A percentile compares a stretch with the other conserved stretches of the same genome.
These are phyloP conservation scores for Heliamphora pulchella DNA, from an alignment of 179 eudicot species.

Conservation along the genomic window DNA sequence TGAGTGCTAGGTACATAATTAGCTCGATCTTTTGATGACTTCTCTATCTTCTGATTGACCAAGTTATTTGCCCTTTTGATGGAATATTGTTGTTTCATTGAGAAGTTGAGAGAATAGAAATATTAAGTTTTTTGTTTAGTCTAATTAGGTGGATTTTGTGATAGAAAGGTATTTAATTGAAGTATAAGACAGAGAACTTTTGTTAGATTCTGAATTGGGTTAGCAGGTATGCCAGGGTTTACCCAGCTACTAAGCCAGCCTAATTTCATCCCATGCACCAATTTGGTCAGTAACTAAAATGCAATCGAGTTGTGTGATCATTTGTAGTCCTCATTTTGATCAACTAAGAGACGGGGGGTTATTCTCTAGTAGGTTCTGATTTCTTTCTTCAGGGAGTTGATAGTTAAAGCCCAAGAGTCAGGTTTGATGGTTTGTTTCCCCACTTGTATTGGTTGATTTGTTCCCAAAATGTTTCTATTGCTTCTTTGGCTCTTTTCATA, in stretches of 20 bases:
- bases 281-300: too few species aligned
- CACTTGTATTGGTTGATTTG: not conserved
- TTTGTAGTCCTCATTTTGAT: not conserved
- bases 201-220: not conserved
- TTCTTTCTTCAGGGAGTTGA: not conserved
- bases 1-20: not conserved
- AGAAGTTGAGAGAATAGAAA: not conserved
- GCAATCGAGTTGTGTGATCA: not conserved
- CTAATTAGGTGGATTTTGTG: not conserved
- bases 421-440: not conserved
- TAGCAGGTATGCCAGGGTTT: not conserved
- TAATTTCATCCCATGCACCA: not conserved
- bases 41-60: not conserved
- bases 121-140: not conserved
- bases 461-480: too few species aligned
- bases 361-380: not conserved
- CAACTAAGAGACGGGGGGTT: not conserved
- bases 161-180: not conserved
- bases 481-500: too few species aligned
- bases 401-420: constrained; percentile 1
- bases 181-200: not conserved
- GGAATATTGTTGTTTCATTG: not conserved
- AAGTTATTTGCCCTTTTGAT: not conserved
- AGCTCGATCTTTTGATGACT: not conserved
- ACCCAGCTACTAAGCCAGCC: not conserved